Conservation (phyloP, 352 stramenopile species). For the Phytophthora megakarya region DNA sequence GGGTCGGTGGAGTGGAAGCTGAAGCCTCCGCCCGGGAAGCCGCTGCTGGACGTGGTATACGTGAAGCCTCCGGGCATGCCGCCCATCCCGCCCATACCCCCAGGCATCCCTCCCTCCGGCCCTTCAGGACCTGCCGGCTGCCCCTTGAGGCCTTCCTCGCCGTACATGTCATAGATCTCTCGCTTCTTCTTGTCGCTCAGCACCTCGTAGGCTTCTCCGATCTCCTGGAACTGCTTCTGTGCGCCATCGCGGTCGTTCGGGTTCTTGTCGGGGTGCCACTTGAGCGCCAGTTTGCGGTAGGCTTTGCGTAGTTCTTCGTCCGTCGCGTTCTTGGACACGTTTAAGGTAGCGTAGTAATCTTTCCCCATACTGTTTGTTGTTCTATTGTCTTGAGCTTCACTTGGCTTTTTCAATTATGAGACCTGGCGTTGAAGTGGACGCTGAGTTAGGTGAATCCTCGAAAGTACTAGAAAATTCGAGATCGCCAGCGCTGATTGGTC, state of each 20-base stretch:
- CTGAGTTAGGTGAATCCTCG: constrained; percentile 23
- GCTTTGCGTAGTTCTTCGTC: constrained; percentile 87
- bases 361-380: constrained; percentile 66
- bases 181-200: constrained; percentile 93
- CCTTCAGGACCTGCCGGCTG: constrained; percentile 37
- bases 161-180: constrained; percentile 93
- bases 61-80: constrained; percentile 61
- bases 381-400: constrained; percentile 9
- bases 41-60: constrained; percentile 41
- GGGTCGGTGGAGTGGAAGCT: constrained; percentile 82
- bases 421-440: constrained; percentile 17
- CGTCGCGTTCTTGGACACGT: constrained; percentile 63
- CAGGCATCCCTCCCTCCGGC: constrained; percentile 36
- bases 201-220: constrained; percentile 93
- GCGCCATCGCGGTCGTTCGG: constrained; percentile 82
- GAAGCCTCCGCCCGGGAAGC: constrained; percentile 73
- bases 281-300: constrained; percentile 91
- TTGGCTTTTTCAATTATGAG: constrained; percentile 33
- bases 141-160: constrained; percentile 90
- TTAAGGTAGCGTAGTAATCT: constrained; percentile 86
- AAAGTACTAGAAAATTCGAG: constrained; percentile 45
- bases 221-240: constrained; percentile 93
- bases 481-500: constrained; percentile 17
- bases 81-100: constrained; percentile 63
- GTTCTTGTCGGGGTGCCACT: constrained; percentile 95